phyloP scores from a whole-genome alignment of 495 filamentous ascomycete species.

The Neurospora africana region DNA sequence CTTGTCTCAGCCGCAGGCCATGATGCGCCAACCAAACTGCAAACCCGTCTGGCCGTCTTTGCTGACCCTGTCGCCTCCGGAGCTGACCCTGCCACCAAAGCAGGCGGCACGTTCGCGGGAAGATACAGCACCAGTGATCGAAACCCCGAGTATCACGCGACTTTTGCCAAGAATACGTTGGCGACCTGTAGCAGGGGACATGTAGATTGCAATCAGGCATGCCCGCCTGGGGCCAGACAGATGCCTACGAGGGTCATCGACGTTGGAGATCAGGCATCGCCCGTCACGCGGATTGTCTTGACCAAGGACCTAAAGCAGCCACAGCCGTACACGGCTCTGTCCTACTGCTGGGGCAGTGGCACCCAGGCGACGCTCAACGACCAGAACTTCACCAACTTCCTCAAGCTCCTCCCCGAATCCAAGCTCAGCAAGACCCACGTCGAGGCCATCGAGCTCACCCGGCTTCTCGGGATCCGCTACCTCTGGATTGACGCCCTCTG shows the following conservation, averaged over 20 bases:
- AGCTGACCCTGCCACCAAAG: background rate
- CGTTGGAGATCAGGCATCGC: background rate
- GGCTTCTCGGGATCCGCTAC: background rate
- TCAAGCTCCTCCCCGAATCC: background rate
- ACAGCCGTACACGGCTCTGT: constrained; percentile 1
- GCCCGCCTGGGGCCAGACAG: background rate
- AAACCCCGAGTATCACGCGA: background rate
- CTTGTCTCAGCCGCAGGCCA: background rate
- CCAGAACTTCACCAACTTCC: background rate
- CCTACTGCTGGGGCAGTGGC: constrained; percentile 3
- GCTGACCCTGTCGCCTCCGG: background rate
- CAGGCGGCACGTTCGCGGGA: background rate
- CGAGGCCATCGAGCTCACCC: background rate
- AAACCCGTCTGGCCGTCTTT: background rate
- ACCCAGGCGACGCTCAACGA: background rate
- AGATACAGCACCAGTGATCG: background rate
- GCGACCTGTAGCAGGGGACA: background rate
- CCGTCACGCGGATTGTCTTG: background rate
- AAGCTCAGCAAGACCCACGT: background rate
- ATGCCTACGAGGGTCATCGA: constrained; percentile 5
- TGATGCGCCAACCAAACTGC: background rate
- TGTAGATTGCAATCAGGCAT: background rate
- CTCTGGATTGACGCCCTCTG: background rate
- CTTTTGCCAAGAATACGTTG: accelerated
- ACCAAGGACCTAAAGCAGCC: background rate